These are phyloP conservation scores for Lanmaoa pseudosensibilis DNA, from an alignment of 768 basidiomycete genomes.

Conservation along the genomic window DNA sequence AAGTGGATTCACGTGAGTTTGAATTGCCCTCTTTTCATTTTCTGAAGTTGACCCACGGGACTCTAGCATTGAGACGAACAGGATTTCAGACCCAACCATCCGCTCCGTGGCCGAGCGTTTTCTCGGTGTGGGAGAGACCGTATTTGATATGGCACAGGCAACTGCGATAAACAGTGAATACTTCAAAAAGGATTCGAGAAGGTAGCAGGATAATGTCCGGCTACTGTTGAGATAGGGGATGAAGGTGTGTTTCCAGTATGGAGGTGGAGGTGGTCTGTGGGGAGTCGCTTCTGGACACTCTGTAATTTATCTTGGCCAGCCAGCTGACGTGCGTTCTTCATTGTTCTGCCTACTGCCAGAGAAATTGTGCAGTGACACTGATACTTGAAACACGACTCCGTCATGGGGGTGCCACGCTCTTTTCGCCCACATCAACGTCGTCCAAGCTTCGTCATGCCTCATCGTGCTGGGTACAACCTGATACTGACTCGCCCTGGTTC, in stretches of 20 bases:
- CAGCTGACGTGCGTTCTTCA: conserved; percentile 28
- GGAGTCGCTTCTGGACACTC: conserved; percentile 22
- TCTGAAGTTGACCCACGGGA: neutral
- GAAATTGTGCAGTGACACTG: conserved; percentile 7
- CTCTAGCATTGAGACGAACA: conserved; percentile 60
- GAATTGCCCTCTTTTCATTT: conserved; percentile 3
- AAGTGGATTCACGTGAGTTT: conserved; percentile 84
- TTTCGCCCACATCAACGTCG: neutral
- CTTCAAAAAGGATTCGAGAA: conserved; percentile 61
- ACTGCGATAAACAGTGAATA: conserved; percentile 85
- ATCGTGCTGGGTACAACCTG: neutral
- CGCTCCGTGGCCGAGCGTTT: conserved; percentile 79
- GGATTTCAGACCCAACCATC: conserved; percentile 75
- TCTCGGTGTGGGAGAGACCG: conserved; percentile 81
- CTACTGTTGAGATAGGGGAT: neutral
- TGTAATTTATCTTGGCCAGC: conserved; percentile 30
- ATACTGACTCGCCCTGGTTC: neutral
- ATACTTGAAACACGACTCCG: conserved; percentile 8
- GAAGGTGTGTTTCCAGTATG: conserved; percentile 7
- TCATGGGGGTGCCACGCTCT: conserved; percentile 8
- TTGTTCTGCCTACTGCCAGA: conserved; percentile 10
- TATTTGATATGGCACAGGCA: conserved; percentile 84
- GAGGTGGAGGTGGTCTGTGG: conserved; percentile 8
- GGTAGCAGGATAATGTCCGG: conserved; percentile 19
- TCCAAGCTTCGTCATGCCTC: neutral